Base-by-base conservation (phyloP, 768 basidiomycete species). In the Rhodotorula paludigena region DNA sequence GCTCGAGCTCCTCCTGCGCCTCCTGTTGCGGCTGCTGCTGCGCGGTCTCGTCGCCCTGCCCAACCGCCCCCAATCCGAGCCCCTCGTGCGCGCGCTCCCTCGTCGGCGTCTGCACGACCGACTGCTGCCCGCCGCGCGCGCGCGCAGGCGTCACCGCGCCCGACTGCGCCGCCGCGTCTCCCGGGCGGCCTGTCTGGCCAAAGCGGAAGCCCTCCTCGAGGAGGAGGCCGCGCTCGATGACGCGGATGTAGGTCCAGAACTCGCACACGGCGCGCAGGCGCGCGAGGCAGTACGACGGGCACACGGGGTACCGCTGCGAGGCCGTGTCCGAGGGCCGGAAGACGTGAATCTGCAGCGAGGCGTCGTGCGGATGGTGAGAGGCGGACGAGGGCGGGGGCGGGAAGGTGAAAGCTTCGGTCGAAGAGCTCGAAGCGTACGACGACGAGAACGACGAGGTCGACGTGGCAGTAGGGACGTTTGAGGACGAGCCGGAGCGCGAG, bases 231-330 rank as follows among this genome's bases (percentile, higher is more conserved):
- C 73, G 67, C 54, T 73, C 64, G 35, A 76, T 62, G 36, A 59
- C 63, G 20, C 76, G 64, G 15, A 76, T 58, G 48, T 73, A 75
- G 21, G 63, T 71, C 76, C 76, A 76, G 52, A 76, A 73, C 63
- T 76, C 76, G 72, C 76, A 76, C 21, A 75, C 74, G 23, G 73
- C 72, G 16, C 76, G 61, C 8, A 76, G 58, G 10, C 76, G 59
- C 39, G 67, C 55, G 28, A 75, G 66, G 62, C 74, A 75, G 66
- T 74, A 75, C 32, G 58, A 65, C 8, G 74, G 74, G 51, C 74
- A 75, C 28, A 76, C 30, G 11, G 72, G 56, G 68, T 74, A 74
- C 33, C 64, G 55, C 42, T 48, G 53, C 23, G 69, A 49, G 30
- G 65, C 35, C 16, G 57, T 64, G 52, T 69, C 64, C 38, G 63